A percentile compares a stretch with the other conserved stretches of the same genome.
Evolutionary conservation across 108 stramenopile species (phyloP).

Genomic region (Skeletonema costatum): DNA sequence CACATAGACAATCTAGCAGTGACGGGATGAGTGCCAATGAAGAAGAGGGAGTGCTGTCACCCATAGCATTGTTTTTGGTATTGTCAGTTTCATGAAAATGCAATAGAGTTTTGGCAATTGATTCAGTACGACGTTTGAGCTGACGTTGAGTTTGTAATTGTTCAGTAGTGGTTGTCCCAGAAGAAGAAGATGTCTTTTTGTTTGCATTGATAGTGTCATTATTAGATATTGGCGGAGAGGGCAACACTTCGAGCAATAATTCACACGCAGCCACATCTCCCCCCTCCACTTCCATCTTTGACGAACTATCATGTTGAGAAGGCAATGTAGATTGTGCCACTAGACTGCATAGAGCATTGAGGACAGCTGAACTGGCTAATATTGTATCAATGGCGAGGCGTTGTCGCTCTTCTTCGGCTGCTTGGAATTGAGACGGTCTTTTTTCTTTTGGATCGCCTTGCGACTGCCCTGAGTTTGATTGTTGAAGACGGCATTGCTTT

Average conservation of each 20-base stretch:
- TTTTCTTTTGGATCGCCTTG: slow-evolving; percentile 4
- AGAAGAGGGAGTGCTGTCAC: not conserved
- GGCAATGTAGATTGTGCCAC: slow-evolving; percentile 24
- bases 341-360: slow-evolving; percentile 30
- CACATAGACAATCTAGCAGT: slow-evolving; percentile 58
- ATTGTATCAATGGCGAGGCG: slow-evolving; percentile 18
- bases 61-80: slow-evolving; percentile 1
- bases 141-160: slow-evolving; percentile 21
- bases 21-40: slow-evolving; percentile 33
- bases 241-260: slow-evolving; percentile 24
- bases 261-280: slow-evolving; percentile 41
- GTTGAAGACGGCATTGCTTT: slow-evolving; percentile 15
- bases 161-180: slow-evolving; percentile 15
- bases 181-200: not conserved
- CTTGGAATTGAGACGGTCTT: not conserved
- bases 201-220: not conserved
- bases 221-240: not conserved
- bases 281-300: slow-evolving; percentile 45
- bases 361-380: slow-evolving; percentile 14
- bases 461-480: not conserved
- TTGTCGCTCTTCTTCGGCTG: slow-evolving; percentile 20
- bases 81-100: slow-evolving; percentile 33
- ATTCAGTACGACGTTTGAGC: slow-evolving; percentile 31
- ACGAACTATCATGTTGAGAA: not conserved
- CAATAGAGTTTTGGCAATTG: slow-evolving; percentile 32